A percentile compares a stretch with the other conserved stretches of the same genome.
phyloP scores from a whole-genome alignment of 202 grass and related monocot genomes.

The Panicum hallii region DNA sequence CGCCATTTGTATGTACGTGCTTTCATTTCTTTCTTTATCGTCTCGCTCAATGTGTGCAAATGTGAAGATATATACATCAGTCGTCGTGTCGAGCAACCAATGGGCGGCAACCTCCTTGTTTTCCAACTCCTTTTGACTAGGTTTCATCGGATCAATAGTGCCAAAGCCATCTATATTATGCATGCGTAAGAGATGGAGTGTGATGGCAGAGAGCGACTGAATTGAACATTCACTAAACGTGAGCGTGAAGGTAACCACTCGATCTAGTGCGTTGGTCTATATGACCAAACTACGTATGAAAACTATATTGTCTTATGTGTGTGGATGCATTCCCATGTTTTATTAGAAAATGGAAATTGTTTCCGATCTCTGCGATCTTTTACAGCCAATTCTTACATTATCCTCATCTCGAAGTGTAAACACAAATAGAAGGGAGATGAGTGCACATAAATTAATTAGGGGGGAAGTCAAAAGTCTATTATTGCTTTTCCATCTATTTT shows the following conservation, averaged over 20 bases:
- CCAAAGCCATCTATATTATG: neutral
- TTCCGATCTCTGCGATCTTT: too few species aligned
- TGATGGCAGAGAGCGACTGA: constrained; percentile 24
- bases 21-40: constrained; percentile 1
- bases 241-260: neutral
- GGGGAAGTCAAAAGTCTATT: too few species aligned
- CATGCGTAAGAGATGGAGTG: neutral
- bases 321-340: constrained; percentile 7
- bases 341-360: too few species aligned
- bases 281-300: constrained; percentile 16
- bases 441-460: too few species aligned
- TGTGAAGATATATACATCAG: constrained; percentile 17
- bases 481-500: too few species aligned
- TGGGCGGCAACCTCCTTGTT: constrained; percentile 10
- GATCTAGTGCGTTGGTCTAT: constrained; percentile 12
- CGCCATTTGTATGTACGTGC: neutral
- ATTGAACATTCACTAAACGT: constrained; percentile 21
- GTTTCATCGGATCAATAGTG: neutral
- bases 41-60: constrained; percentile 15
- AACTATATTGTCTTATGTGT: neutral
- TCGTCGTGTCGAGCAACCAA: constrained; percentile 14
- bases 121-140: constrained; percentile 36
- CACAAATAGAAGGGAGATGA: too few species aligned
- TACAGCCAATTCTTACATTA: too few species aligned
- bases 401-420: too few species aligned